phyloP scores from a whole-genome alignment of 164 flowering plant genomes.

The Amborella trichopoda region DNA sequence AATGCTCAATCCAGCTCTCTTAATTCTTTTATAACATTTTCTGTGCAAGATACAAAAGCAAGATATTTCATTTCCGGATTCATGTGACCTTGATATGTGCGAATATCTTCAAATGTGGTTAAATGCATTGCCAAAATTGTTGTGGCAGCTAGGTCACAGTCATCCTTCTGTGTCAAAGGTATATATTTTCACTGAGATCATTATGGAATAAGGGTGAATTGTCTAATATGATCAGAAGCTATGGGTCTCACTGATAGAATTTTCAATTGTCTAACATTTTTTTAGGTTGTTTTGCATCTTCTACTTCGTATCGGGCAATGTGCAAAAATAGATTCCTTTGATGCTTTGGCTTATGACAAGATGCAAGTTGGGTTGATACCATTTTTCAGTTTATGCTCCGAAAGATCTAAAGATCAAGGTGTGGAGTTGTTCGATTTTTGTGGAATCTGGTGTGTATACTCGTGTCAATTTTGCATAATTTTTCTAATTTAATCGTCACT shows the following conservation, averaged over 20 bases:
- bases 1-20: not conserved
- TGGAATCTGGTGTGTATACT: not conserved
- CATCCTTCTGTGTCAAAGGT: conserved; percentile 55
- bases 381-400: conserved; percentile 29
- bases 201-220: not conserved
- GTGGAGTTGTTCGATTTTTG: not conserved
- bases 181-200: conserved; percentile 1
- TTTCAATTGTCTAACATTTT: not conserved
- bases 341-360: conserved; percentile 42
- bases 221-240: not conserved
- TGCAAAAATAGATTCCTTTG: conserved; percentile 27
- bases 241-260: not conserved
- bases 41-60: conserved; percentile 6
- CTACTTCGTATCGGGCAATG: conserved; percentile 53
- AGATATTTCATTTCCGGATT: conserved; percentile 18
- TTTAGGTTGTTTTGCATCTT: conserved; percentile 63
- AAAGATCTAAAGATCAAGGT: conserved; percentile 19
- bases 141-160: conserved; percentile 40
- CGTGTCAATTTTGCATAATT: not conserved
- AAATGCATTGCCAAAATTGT: conserved; percentile 46
- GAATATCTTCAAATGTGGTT: conserved; percentile 49
- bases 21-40: not conserved
- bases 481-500: conserved; percentile 1
- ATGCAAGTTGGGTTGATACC: conserved; percentile 30
- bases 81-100: conserved; percentile 28